These are phyloP conservation scores for Starmera amethionina DNA, from an alignment of 805 yeast species.

Conservation along the genomic window DNA sequence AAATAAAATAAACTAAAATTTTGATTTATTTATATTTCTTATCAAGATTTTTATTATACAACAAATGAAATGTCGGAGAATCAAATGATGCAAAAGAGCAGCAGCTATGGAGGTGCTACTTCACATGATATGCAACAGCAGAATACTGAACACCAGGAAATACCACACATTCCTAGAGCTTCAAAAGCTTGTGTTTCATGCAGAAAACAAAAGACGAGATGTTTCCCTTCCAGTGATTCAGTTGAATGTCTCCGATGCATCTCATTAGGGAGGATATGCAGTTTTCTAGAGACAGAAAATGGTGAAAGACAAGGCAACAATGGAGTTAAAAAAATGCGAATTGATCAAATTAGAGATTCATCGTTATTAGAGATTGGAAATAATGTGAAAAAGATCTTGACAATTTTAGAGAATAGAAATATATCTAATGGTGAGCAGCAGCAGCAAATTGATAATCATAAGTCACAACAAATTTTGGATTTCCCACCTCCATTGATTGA, in stretches of 20 bases:
- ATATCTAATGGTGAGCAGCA: too few species aligned
- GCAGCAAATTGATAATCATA: not conserved
- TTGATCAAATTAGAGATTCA: slow-evolving; percentile 9
- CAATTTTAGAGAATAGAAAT: not conserved
- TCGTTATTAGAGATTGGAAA: not conserved
- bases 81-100: too few species aligned
- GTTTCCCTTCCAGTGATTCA: slow-evolving; percentile 40
- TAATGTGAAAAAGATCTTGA: not conserved
- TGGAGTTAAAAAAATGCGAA: slow-evolving; percentile 5
- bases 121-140: not conserved
- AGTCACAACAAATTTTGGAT: not conserved
- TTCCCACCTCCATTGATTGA: not conserved
- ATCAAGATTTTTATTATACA: too few species aligned
- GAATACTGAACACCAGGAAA: not conserved
- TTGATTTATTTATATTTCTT: too few species aligned
- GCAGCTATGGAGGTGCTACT: too few species aligned
- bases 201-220: slow-evolving; percentile 49
- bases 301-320: not conserved
- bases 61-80: too few species aligned
- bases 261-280: slow-evolving; percentile 41
- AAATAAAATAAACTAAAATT: too few species aligned
- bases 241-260: slow-evolving; percentile 49
- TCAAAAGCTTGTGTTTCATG: slow-evolving; percentile 46
- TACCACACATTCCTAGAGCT: slow-evolving; percentile 24
- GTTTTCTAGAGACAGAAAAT: slow-evolving; percentile 29